phyloP scores from a whole-genome alignment of 495 filamentous ascomycete genomes.

The Parathielavia appendiculata region DNA sequence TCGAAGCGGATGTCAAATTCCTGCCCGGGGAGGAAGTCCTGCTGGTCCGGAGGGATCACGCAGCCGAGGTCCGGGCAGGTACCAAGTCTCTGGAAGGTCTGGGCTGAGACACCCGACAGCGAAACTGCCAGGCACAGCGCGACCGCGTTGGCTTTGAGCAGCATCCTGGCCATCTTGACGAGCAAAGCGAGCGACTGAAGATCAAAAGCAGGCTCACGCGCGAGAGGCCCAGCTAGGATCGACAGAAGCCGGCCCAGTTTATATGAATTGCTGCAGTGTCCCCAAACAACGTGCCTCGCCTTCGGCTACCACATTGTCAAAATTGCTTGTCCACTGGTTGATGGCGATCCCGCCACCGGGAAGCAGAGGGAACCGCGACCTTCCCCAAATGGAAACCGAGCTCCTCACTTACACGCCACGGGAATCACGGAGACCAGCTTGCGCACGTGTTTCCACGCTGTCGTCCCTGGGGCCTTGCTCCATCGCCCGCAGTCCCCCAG shows the following conservation, averaged over 20 bases:
- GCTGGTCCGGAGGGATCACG: constrained; percentile 69
- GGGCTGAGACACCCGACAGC: constrained; percentile 42
- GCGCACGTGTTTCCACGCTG: constrained; percentile 4
- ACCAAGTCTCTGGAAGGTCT: constrained; percentile 66
- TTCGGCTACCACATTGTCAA: background rate
- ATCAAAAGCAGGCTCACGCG: background rate
- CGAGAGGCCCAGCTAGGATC: background rate
- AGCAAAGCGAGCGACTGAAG: background rate
- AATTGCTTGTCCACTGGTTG: background rate
- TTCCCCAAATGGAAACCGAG: constrained; percentile 10
- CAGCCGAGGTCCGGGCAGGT: constrained; percentile 68
- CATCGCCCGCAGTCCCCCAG: background rate
- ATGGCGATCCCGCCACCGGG: background rate
- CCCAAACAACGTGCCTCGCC: constrained; percentile 10
- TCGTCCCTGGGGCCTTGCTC: background rate
- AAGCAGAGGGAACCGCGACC: background rate
- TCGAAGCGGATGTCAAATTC: constrained; percentile 73
- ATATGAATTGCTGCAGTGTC: constrained; percentile 8
- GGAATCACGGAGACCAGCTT: constrained; percentile 3
- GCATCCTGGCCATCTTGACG: constrained; percentile 24
- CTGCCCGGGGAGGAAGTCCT: constrained; percentile 69
- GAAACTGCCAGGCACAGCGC: constrained; percentile 32
- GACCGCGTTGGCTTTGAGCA: constrained; percentile 28
- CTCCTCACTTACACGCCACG: constrained; percentile 7
- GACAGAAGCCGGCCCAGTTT: constrained; percentile 4